A percentile compares a stretch with the other conserved stretches of the same genome.
Conservation (phyloP, 306 rosid species). For the Mucuna pruriens region DNA sequence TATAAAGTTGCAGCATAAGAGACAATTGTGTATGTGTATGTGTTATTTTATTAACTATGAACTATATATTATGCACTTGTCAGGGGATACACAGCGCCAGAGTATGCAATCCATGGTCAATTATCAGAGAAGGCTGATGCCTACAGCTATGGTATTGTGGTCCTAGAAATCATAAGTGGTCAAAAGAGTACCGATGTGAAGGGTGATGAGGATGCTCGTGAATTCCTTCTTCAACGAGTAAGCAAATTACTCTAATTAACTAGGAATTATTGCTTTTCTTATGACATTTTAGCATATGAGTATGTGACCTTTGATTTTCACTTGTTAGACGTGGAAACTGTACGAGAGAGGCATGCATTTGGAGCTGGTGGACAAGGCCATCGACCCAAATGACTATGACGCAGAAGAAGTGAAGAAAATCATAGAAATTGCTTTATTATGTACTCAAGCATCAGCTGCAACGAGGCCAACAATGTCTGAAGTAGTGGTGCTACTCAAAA, state of each 20-base stretch:
- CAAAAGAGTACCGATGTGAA: conserved; percentile 52
- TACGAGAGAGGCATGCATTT: conserved; percentile 49
- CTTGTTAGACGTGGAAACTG: conserved; percentile 62
- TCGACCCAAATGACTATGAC: conserved; percentile 53
- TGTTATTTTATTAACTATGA: neutral
- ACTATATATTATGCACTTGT: neutral
- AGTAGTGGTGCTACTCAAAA: conserved; percentile 56
- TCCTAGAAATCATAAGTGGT: conserved; percentile 69
- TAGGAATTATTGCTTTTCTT: neutral
- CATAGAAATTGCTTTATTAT: conserved; percentile 57
- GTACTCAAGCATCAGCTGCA: conserved; percentile 63
- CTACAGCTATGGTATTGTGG: conserved; percentile 70
- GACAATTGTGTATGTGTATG: neutral
- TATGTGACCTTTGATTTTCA: neutral
- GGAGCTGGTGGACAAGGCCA: conserved; percentile 51
- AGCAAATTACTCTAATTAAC: conserved; percentile 26
- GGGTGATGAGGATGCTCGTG: conserved; percentile 36
- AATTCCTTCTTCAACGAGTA: conserved; percentile 65
- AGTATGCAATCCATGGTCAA: conserved; percentile 74
- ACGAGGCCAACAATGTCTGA: conserved; percentile 73
- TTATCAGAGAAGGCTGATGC: conserved; percentile 72
- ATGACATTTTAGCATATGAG: neutral
- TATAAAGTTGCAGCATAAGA: neutral
- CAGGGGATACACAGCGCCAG: conserved; percentile 82
- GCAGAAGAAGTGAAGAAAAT: conserved; percentile 57